Base-by-base conservation (phyloP, 2,329 filamentous ascomycete species). In the Nemania abortiva region DNA sequence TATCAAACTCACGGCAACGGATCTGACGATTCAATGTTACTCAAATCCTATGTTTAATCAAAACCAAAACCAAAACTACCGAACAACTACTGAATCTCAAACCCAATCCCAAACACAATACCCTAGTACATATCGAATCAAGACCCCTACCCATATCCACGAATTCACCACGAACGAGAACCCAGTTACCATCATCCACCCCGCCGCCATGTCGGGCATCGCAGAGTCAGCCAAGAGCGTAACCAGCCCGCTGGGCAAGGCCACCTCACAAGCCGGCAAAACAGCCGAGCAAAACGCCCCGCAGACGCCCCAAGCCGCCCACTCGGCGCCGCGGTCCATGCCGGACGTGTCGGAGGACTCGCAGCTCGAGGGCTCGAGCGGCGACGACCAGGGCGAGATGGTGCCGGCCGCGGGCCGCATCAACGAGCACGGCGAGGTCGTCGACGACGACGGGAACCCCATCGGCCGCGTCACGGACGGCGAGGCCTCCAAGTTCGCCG, bases 371-470 rank as follows among this genome's bases (percentile, higher is more conserved):
- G 67, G 63, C 34, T 69, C 69, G 18, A 72, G 74, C 27, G 75
- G 75, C 6, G 76, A 76, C 18, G 65, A 70, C 37, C 77, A 79
- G 53, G 77, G 77, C 42, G 77, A 79, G 72, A 77, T 79, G 77
- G 77, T 79, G 37, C 78, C 78, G 20, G 78, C 78, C 13, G 78
- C 78, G n/a, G 78, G 78, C 42, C 78, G 83, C 58, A 78, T 88
- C 66, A 87, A 84, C 73, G 84, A 84, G 65, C 83, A 86, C 62
- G 87, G 87, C n/a, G 85, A 87, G 70, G 84, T 88, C 11, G 79
- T 88, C 39, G 86, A 88, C 76, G 84, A 86, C 34, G 85, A 88
- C 57, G 84, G 84, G 10, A 84, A 83, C 66, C 77, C 84, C 18
- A 82, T 85, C 53, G 84, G 83, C 60, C 80, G 79, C 59, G 81